Percentiles rank a stretch among this genome's conserved stretches.
phyloP scores from a whole-genome alignment of 106 monocot species.

The Narthecium ossifragum region DNA sequence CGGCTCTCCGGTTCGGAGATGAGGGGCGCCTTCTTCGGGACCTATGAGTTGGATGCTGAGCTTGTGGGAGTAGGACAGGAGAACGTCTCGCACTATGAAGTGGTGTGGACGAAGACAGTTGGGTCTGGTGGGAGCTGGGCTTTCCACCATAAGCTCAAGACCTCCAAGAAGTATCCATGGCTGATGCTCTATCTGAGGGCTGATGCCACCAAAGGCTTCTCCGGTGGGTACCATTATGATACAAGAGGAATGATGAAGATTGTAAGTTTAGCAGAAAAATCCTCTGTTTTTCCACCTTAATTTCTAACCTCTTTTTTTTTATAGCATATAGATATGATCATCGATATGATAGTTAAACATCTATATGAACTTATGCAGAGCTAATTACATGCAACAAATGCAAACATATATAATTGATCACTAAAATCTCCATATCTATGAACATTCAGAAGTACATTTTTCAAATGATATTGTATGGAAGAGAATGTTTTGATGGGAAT shows the following conservation, averaged over 20 bases:
- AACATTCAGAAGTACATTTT: no score
- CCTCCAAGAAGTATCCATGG: constrained; percentile 71
- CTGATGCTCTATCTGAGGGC: constrained; percentile 88
- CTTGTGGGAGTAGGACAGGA: neutral
- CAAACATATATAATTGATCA: no score
- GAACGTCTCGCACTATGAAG: constrained; percentile 52
- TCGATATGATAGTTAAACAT: no score
- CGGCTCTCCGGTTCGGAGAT: constrained; percentile 12
- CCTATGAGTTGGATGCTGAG: constrained; percentile 57
- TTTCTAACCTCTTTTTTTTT: no score
- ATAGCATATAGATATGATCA: no score
- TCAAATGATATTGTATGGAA: no score
- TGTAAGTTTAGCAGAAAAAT: constrained; percentile 42
- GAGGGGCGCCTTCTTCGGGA: constrained; percentile 55
- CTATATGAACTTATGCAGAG: no score
- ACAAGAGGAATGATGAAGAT: constrained; percentile 80
- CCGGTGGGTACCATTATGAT: constrained; percentile 79
- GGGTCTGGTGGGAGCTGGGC: constrained; percentile 40
- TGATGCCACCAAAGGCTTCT: constrained; percentile 72
- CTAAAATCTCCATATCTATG: no score
- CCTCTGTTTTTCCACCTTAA: no score
- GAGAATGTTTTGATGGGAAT: no score
- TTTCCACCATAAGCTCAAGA: constrained; percentile 64
- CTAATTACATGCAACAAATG: no score
- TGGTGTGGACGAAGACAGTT: constrained; percentile 71